Evolutionary conservation across 129 eudicot species (phyloP), one percentile per base, ranked within the genome.

Genomic region (Tanacetum coccineum): DNA sequence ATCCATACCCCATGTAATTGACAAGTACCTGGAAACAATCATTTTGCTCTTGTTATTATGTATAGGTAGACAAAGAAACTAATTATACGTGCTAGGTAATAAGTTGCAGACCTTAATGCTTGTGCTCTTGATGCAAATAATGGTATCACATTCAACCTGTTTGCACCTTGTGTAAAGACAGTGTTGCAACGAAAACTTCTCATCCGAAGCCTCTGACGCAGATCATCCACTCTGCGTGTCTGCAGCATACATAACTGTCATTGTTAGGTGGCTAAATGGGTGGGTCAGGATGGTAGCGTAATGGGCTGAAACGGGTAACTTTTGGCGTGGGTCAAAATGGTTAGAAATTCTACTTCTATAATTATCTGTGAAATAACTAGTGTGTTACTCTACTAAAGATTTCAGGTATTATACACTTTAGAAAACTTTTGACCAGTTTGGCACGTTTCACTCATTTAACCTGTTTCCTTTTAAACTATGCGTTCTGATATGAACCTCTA

Each of bases 71-170:
- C 2, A 18, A 40, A 42, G 42, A 13, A 57, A 50, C 13, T 32
- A 49, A 52, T 18, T 8, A 42, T 17, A 65, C 19, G 13, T 25
- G 11, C 8, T 60, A 70, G 51, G 59, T 57, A 64, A 40, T 26
- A 67, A 32, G 67, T 60, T 39, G 44, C 61, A 7, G 21, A 88
- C 96, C 93, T 81, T 57, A 89, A 66, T 67, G 93, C 87, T 75
- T 85, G 96, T 57, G 83, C 84, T 71, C 96, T 83, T 53, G 96
- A 88, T 76, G 93, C 93, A 60, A 81, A 79, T 76, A 88, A 71
- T 8, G 96, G 93, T 70, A 85, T 78, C 73, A 88, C 93, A 70
- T 83, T 88, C 58, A 88, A 76, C 66, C 78, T 83, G 39, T 80
- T 64, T 52, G 73, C 83, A 65, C 77, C 84, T 55, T 83, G 89